A percentile compares a stretch with the other conserved stretches of the same genome.
Evolutionary conservation across 208 protist species (phyloP).

Genomic region (Wallacemonas sp.): DNA sequence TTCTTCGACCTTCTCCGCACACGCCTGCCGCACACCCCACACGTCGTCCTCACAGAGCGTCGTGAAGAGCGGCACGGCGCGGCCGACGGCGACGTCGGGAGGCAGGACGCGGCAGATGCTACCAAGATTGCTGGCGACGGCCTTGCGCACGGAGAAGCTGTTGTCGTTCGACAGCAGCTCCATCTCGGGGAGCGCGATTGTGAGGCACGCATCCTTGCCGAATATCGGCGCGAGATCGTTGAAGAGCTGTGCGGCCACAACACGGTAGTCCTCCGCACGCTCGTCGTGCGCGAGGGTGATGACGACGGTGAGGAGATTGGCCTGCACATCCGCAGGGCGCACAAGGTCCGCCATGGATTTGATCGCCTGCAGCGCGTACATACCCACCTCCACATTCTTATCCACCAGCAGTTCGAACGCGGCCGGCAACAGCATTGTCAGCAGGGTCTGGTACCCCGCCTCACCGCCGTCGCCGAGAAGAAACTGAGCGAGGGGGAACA

Average conservation of each 20-base stretch:
- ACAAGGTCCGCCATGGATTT: conserved; percentile 83
- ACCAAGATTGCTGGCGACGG: conserved; percentile 82
- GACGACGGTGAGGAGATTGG: conserved; percentile 87
- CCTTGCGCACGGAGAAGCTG: conserved; percentile 89
- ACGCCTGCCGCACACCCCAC: conserved; percentile 96
- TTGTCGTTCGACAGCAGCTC: conserved; percentile 87
- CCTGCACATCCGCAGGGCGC: conserved; percentile 81
- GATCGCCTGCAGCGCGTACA: conserved; percentile 82
- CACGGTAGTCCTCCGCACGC: conserved; percentile 94
- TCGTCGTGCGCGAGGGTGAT: conserved; percentile 93
- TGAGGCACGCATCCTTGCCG: conserved; percentile 63
- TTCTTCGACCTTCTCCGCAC: conserved; percentile 84
- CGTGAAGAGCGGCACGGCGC: conserved; percentile 77
- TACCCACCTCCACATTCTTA: conserved; percentile 93
- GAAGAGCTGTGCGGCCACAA: conserved; percentile 91
- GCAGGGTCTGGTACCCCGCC: conserved; percentile 77
- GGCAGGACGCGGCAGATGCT: conserved; percentile 54
- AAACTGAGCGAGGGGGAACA: conserved; percentile 71
- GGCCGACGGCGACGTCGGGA: conserved; percentile 42
- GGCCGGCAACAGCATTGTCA: conserved; percentile 90
- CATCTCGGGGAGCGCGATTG: conserved; percentile 80
- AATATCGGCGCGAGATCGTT: conserved; percentile 86
- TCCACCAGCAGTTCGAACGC: conserved; percentile 94
- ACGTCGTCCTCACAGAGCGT: conserved; percentile 94
- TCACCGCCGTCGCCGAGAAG: conserved; percentile 84